Base-by-base conservation (phyloP, 768 basidiomycete genomes). In the Termitomyces sp. region DNA sequence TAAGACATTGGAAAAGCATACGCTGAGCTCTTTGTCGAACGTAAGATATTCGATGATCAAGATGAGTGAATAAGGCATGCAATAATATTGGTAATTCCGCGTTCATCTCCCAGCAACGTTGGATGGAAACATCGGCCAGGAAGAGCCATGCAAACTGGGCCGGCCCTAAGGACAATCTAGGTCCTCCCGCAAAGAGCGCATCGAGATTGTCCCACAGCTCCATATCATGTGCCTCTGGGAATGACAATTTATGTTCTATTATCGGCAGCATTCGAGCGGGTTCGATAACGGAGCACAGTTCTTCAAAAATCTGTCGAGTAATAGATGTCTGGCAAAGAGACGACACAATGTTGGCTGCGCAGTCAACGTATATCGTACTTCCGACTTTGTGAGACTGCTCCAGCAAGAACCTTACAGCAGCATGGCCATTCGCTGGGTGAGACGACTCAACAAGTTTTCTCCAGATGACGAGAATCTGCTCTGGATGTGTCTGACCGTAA, bases 81-180 rank as follows among this genome's bases (percentile, higher is more conserved):
- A 98, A 82, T 18, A 97, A 77, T 9, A 81, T 72, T 1, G 91
- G 86, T 12, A 98, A 74, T 55, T 89, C 82, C 10, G 78, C 74
- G 53, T 83, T 78, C 62, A 87, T 73, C 56, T 89, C 88, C 89
- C 90, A 92, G 61, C 82, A 84, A 31, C 87, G 82, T 61, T 89
- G 86, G 29, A 92, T 71, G 0, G 88, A 83, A 34, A 88, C 79
- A 60, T 94, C 90, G 3, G 85, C 81, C 27, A 95, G 71, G 66
- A 94, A 94, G 9, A 96, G 76, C 73, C 94, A 83, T 1, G 94
- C 93, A 66, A 91, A 91, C 66, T 96, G 94, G 14, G 91, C 92
- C 0, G 90, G 84, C 16, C 90, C 90, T 50, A 96, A 75, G 2
- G 83, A 75, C 47, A 88, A 73, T 32, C 86, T 76, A 12, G 90